Conservation (phyloP, 371 early-diverging fungal genomes). For the Rhizopus delemar region DNA sequence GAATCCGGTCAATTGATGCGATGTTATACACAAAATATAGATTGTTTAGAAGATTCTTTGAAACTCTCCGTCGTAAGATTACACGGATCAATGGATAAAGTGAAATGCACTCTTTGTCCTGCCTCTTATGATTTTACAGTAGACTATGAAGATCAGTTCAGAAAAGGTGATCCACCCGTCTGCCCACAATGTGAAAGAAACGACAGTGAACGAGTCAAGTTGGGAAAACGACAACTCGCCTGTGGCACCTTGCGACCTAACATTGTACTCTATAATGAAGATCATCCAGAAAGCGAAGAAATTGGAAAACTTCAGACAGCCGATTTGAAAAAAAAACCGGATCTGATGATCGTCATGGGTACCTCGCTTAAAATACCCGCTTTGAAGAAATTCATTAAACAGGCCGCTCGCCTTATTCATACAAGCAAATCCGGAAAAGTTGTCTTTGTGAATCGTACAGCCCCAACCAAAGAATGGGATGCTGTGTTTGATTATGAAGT, state of each 20-base stretch:
- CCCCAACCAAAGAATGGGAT: constrained; percentile 80
- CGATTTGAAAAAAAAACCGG: constrained; percentile 76
- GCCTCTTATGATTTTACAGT: constrained; percentile 61
- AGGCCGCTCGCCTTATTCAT: constrained; percentile 65
- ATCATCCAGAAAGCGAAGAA: constrained; percentile 84
- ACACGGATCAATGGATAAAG: constrained; percentile 85
- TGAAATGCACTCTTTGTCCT: constrained; percentile 85
- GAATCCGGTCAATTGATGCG: constrained; percentile 75
- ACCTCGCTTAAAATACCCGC: constrained; percentile 96
- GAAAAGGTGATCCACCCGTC: constrained; percentile 68
- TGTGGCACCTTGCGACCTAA: constrained; percentile 90
- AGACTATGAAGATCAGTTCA: constrained; percentile 59
- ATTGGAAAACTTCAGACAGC: constrained; percentile 69
- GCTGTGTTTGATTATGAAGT: constrained; percentile 87
- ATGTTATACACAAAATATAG: constrained; percentile 98
- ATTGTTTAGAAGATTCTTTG: constrained; percentile 80
- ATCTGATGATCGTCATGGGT: constrained; percentile 97
- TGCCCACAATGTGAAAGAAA: constrained; percentile 79
- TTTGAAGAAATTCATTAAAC: constrained; percentile 85
- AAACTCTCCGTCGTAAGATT: constrained; percentile 79
- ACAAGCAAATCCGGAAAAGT: constrained; percentile 40
- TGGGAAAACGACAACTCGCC: constrained; percentile 73
- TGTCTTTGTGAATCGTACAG: constrained; percentile 64
- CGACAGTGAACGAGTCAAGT: constrained; percentile 55
- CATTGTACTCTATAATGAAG: constrained; percentile 97